These are phyloP conservation scores for Tolypocladium pustulatum DNA, from an alignment of 2,329 filamentous ascomycete species.

Conservation along the genomic window DNA sequence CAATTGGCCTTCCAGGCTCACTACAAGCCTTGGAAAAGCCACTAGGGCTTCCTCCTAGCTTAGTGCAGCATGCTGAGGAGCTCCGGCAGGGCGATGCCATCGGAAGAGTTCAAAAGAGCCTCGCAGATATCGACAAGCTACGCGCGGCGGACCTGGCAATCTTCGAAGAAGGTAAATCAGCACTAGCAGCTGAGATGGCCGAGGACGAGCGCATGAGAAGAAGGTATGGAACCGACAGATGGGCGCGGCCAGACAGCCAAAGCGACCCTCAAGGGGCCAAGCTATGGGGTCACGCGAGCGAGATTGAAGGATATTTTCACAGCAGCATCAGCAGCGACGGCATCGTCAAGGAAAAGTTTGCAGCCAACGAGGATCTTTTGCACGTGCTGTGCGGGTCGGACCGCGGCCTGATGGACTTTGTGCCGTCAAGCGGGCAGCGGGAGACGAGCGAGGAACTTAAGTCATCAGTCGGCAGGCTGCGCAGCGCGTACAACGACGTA, in stretches of 20 bases:
- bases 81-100: conserved; percentile 84
- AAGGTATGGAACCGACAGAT: conserved; percentile 80
- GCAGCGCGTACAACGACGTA: conserved; percentile 76
- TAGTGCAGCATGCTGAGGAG: conserved; percentile 87
- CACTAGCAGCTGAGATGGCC: conserved; percentile 68
- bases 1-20: conserved; percentile 81
- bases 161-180: conserved; percentile 73
- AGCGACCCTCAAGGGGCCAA: conserved; percentile 56
- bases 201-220: conserved; percentile 69
- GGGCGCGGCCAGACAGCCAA: conserved; percentile 61
- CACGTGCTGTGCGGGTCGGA: conserved; percentile 69
- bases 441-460: conserved; percentile 75
- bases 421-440: conserved; percentile 73
- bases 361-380: conserved; percentile 63
- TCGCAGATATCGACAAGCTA: conserved; percentile 86
- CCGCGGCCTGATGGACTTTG: conserved; percentile 73
- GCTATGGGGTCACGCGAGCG: conserved; percentile 62
- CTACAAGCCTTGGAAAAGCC: conserved; percentile 93
- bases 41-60: conserved; percentile 71
- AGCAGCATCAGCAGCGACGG: conserved; percentile 45
- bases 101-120: conserved; percentile 63
- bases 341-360: conserved; percentile 67
- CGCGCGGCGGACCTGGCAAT: conserved; percentile 66
- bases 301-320: conserved; percentile 81
- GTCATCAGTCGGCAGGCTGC: conserved; percentile 63